Evolutionary conservation across 2,329 filamentous ascomycete species (phyloP).

Genomic region (Rutstroemia sp.): DNA sequence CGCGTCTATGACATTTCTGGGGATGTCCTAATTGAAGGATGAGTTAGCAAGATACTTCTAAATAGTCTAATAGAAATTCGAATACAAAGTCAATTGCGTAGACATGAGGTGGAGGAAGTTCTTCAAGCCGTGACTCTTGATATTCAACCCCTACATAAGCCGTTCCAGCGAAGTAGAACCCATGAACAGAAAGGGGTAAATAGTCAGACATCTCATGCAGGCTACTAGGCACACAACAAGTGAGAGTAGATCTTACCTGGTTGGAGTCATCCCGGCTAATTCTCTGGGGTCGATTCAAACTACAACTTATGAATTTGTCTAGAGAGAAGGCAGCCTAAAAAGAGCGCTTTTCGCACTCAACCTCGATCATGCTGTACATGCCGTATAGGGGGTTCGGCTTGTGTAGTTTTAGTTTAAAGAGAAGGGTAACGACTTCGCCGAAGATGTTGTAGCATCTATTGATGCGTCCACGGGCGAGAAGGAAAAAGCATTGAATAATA

Average conservation of each 20-base stretch:
- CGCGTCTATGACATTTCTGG: neutral
- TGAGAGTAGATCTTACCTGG: neutral
- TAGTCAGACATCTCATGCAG: no score
- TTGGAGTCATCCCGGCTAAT: neutral
- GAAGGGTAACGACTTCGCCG: conserved; percentile 26
- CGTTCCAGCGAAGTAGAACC: no score
- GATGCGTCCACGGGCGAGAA: conserved; percentile 28
- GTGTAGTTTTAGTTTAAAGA: conserved; percentile 29
- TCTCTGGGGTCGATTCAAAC: neutral
- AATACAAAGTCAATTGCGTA: neutral
- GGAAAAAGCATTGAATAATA: conserved; percentile 31
- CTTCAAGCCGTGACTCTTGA: neutral
- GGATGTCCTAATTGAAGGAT: neutral
- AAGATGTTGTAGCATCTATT: conserved; percentile 31
- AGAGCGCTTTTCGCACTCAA: conserved; percentile 43
- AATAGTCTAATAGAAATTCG: neutral
- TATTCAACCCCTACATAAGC: neutral
- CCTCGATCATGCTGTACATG: conserved; percentile 31
- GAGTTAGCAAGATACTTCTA: neutral
- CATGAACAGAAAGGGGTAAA: no score
- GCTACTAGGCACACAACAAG: neutral
- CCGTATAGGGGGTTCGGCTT: conserved; percentile 16
- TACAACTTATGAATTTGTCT: conserved; percentile 47
- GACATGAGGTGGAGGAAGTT: neutral
- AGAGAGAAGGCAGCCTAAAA: conserved; percentile 61